A percentile compares a stretch with the other conserved stretches of the same genome.
Evolutionary conservation across 2,329 filamentous ascomycete genomes (phyloP).

Genomic region (Penicillium polonicum): DNA sequence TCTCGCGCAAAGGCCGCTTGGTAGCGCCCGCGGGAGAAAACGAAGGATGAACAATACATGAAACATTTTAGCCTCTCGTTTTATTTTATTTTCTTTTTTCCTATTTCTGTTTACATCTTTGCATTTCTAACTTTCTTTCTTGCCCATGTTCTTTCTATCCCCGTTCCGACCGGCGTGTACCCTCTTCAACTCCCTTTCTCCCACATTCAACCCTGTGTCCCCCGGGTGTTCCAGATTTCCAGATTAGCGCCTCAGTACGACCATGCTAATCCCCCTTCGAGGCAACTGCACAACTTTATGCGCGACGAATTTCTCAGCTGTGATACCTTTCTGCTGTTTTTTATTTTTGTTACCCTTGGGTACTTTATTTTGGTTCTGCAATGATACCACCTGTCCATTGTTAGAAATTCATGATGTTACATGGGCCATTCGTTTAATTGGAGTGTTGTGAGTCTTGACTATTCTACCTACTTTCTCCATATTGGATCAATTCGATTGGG

Average conservation of each 20-base stretch:
- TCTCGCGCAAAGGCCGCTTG: slow-evolving; percentile 79
- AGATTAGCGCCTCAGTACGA: slow-evolving; percentile 7
- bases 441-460: slow-evolving; percentile 4
- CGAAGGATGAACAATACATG: slow-evolving; percentile 51
- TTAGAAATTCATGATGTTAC: slow-evolving; percentile 28
- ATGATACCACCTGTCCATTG: slow-evolving; percentile 29
- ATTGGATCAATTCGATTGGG: background rate
- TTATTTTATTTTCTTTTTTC: background rate
- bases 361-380: slow-evolving; percentile 13
- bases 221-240: slow-evolving; percentile 7
- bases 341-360: background rate
- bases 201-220: background rate
- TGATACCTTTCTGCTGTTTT: slow-evolving; percentile 21
- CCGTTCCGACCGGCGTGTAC: background rate
- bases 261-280: background rate
- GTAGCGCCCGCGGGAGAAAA: slow-evolving; percentile 75
- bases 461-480: background rate
- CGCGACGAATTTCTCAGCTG: slow-evolving; percentile 21
- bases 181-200: background rate
- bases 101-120: background rate
- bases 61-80: background rate
- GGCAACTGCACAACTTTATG: slow-evolving; percentile 14
- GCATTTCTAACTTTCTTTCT: background rate
- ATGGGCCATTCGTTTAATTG: slow-evolving; percentile 24
- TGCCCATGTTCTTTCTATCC: background rate